Evolutionary conservation across 2,329 filamentous ascomycete genomes (phyloP).

Genomic region (Alternaria viburni): DNA sequence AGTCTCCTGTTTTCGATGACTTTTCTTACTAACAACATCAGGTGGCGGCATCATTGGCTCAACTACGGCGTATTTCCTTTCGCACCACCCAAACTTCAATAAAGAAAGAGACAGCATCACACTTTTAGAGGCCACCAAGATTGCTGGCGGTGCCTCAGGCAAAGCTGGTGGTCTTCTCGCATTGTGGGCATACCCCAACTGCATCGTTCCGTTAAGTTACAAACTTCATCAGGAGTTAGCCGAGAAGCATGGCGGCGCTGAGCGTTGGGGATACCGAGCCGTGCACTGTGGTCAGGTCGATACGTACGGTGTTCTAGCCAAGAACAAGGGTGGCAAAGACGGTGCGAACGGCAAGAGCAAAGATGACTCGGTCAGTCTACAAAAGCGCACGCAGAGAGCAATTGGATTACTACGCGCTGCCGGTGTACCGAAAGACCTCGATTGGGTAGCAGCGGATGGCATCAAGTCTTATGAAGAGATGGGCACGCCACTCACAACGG

Average conservation of each 20-base stretch:
- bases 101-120: conserved; percentile 77
- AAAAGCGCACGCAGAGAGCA: conserved; percentile 62
- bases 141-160: conserved; percentile 91
- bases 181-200: conserved; percentile 87
- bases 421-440: conserved; percentile 75
- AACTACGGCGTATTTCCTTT: conserved; percentile 89
- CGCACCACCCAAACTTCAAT: conserved; percentile 82
- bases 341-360: conserved; percentile 42
- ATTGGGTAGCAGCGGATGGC: conserved; percentile 78
- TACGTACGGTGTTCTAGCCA: conserved; percentile 52
- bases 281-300: conserved; percentile 75
- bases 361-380: conserved; percentile 56
- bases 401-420: conserved; percentile 60
- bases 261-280: conserved; percentile 84
- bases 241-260: conserved; percentile 77
- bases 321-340: conserved; percentile 30
- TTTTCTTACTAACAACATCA: conserved; percentile 40
- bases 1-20: background rate
- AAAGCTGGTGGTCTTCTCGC: conserved; percentile 92
- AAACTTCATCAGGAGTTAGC: conserved; percentile 82
- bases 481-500: conserved; percentile 80
- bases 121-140: conserved; percentile 81
- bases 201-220: conserved; percentile 86
- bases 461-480: conserved; percentile 79
- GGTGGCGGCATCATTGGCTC: conserved; percentile 93